Evolutionary conservation across 495 filamentous ascomycete species (phyloP), one percentile per base, ranked within the genome.

Genomic region (Gamarada debralockiae): DNA sequence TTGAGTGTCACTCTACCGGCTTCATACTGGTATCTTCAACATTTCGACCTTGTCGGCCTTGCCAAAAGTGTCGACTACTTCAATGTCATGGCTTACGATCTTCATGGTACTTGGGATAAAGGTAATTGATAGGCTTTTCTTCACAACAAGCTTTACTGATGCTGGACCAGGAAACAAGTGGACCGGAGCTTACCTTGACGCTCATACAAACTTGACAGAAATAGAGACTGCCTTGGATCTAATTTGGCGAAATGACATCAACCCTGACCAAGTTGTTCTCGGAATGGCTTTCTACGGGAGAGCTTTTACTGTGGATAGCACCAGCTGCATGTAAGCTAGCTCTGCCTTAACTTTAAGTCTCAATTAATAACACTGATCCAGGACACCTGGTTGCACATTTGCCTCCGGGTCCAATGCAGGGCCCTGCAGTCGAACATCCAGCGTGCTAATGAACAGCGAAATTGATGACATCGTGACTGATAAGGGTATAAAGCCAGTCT

Each of bases 171-270:
- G n/a, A n/a, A n/a, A n/a, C n/a, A n/a, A n/a, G n/a, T n/a, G n/a
- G n/a, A n/a, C n/a, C n/a, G n/a, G n/a, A n/a, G n/a, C n/a, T n/a
- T n/a, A n/a, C n/a, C n/a, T n/a, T n/a, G n/a, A n/a, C n/a, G n/a
- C n/a, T 0, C 79, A 83, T 52, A 79, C 77, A 1, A 81, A 83
- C 52, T 47, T 80, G 0, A 80, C 78, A 0, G 79, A 81, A 59
- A 82, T 83, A 48, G 54, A 78, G n/a, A 12, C n/a, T 53, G 3
- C 65, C 0, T 20, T 74, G 0, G 60, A 79, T 17, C 69, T 83
- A 0, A 59, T 80, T 0, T 80, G 78, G 77, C 59, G 78, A 0
- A n/a, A n/a, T n/a, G n/a, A n/a, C n/a, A n/a, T n/a, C n/a, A 44
- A 58, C 1, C 61, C 75, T 0, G 24, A 20, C 9, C 9, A 13